phyloP scores from a whole-genome alignment of 2,329 filamentous ascomycete genomes.

The Cladophialophora yegresii region DNA sequence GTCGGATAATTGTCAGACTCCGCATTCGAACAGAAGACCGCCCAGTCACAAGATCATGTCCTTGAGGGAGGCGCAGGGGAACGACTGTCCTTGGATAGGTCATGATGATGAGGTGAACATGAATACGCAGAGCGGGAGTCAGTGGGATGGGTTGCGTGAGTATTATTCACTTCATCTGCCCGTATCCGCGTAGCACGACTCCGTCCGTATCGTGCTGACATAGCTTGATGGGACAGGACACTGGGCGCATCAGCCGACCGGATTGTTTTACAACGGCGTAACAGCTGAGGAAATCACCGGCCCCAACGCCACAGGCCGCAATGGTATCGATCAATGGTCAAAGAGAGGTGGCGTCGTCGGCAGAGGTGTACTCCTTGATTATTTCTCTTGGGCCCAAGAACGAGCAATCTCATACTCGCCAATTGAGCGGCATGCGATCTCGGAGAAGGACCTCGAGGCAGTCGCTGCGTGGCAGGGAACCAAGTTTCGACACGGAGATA shows the following conservation, averaged over 20 bases:
- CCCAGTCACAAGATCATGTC: conserved; percentile 59
- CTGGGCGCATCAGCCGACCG: conserved; percentile 44
- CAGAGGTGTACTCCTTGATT: conserved; percentile 49
- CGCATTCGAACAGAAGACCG: conserved; percentile 51
- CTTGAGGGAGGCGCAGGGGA: conserved; percentile 33
- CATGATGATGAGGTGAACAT: conserved; percentile 51
- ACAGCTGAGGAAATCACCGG: conserved; percentile 20
- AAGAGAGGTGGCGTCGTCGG: conserved; percentile 45
- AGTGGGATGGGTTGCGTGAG: conserved; percentile 53
- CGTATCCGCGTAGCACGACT: neutral
- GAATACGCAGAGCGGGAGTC: conserved; percentile 53
- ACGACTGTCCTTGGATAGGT: conserved; percentile 36
- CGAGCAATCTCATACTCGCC: conserved; percentile 56
- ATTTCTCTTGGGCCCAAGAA: conserved; percentile 50
- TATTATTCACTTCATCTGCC: neutral
- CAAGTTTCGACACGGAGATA: conserved; percentile 61
- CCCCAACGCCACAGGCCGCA: conserved; percentile 6
- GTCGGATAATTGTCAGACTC: conserved; percentile 54
- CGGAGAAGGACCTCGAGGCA: conserved; percentile 62
- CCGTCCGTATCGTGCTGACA: neutral
- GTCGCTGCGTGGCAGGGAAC: conserved; percentile 56
- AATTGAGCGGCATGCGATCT: conserved; percentile 57
- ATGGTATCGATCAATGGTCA: conserved; percentile 41
- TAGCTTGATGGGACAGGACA: conserved; percentile 40
- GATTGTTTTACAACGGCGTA: conserved; percentile 32